Percentiles rank a stretch among this genome's conserved stretches.
Conservation (phyloP, 345 rosid genomes). For the Luvunga scandens region DNA sequence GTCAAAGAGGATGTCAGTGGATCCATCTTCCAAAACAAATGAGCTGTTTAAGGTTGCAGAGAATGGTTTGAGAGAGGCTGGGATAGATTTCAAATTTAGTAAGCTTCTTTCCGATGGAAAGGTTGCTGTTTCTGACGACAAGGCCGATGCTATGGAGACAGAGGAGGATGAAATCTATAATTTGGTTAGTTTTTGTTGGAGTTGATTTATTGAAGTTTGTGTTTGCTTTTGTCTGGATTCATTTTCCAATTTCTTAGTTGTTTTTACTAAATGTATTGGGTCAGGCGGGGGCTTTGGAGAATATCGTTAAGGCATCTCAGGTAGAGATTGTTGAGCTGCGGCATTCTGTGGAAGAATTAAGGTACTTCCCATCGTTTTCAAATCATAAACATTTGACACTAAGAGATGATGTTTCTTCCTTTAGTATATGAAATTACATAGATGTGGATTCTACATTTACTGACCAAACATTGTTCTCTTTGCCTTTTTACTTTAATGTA, state of each 20-base stretch:
- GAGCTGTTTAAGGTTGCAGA: constrained; percentile 81
- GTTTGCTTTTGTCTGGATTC: not conserved
- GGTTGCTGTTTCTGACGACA: constrained; percentile 29
- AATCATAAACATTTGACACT: not conserved
- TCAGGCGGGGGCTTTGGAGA: constrained; percentile 96
- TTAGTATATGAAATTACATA: not conserved
- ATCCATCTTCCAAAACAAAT: constrained; percentile 55
- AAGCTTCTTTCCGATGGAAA: constrained; percentile 42
- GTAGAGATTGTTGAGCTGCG: constrained; percentile 75
- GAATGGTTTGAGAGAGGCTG: constrained; percentile 78
- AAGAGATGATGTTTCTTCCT: not conserved
- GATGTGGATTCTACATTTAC: constrained; percentile 1
- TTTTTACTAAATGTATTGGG: constrained; percentile 15
- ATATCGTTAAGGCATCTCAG: constrained; percentile 87
- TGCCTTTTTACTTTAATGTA: constrained; percentile 25
- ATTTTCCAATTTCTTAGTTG: constrained; percentile 5
- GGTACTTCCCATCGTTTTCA: constrained; percentile 37
- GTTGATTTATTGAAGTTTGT: constrained; percentile 6
- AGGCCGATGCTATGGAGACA: constrained; percentile 31
- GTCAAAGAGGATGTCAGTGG: constrained; percentile 60
- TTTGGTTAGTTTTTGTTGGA: constrained; percentile 51
- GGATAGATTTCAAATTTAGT: constrained; percentile 61
- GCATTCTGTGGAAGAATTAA: constrained; percentile 76
- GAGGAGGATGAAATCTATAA: constrained; percentile 79
- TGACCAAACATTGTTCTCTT: constrained; percentile 21